A percentile compares a stretch with the other conserved stretches of the same genome.
Evolutionary conservation across 2,329 filamentous ascomycete genomes (phyloP).

Genomic region (Aureobasidium sp.): DNA sequence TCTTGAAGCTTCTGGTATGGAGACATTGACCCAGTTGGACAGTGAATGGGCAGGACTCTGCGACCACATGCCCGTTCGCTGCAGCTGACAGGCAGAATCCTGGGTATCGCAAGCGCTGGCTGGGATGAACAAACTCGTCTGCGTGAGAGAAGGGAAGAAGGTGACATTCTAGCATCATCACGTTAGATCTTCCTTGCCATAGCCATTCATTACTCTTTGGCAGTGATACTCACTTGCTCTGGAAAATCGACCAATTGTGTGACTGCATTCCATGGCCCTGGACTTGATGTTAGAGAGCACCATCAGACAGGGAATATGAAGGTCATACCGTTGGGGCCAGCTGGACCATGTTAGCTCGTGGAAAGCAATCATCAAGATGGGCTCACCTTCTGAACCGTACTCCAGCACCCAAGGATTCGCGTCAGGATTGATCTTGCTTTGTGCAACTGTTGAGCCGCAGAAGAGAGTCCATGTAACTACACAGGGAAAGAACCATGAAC

Average conservation of each 20-base stretch:
- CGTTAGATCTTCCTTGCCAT: background rate
- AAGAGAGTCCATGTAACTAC: background rate
- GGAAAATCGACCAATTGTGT: background rate
- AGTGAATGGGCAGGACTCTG: background rate
- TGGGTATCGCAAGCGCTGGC: conserved; percentile 3
- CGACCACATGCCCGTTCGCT: background rate
- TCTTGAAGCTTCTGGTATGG: background rate
- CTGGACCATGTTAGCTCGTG: background rate
- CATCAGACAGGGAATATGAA: background rate
- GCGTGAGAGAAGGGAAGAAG: background rate
- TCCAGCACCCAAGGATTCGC: background rate
- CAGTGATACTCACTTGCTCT: background rate
- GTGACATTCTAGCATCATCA: background rate
- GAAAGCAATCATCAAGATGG: background rate
- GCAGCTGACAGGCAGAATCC: background rate
- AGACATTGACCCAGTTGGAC: background rate
- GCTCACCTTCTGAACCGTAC: background rate
- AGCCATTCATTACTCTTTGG: too few species aligned
- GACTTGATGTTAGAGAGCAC: background rate
- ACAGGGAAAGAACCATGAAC: background rate
- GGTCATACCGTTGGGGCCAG: background rate
- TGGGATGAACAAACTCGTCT: background rate
- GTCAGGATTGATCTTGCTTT: background rate
- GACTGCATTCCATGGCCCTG: conserved; percentile 1
- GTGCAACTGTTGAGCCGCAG: background rate